Evolutionary conservation across 768 basidiomycete species (phyloP).

Genomic region (Collybiopsis luxurians): DNA sequence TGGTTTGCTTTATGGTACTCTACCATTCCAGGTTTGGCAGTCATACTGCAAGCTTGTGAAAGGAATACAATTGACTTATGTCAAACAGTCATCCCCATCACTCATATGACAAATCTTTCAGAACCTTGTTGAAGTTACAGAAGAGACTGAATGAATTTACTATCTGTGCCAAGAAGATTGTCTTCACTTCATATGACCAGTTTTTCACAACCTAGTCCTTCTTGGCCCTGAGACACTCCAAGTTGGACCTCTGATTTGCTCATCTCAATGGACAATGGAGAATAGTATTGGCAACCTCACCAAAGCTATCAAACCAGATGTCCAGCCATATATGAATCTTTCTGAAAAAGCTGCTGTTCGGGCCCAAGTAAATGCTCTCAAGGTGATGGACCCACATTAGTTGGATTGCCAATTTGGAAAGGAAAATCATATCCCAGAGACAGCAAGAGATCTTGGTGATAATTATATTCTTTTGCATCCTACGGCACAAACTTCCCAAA

Average conservation of each 20-base stretch:
- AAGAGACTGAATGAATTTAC: constrained; percentile 16
- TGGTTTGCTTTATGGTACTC: constrained; percentile 5
- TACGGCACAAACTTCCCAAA: neutral
- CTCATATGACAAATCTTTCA: neutral
- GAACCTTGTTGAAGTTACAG: constrained; percentile 10
- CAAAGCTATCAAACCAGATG: constrained; percentile 4
- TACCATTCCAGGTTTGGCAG: neutral
- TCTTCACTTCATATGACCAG: constrained; percentile 15
- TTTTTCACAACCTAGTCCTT: constrained; percentile 13
- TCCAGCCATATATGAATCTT: constrained; percentile 12
- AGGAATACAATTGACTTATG: constrained; percentile 18
- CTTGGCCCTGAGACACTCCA: constrained; percentile 4
- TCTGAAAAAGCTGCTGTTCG: constrained; percentile 8
- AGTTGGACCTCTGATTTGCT: constrained; percentile 12
- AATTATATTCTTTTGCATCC: constrained; percentile 13
- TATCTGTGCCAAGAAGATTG: constrained; percentile 5
- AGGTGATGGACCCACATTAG: constrained; percentile 21
- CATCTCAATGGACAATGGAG: constrained; percentile 19
- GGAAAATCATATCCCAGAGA: constrained; percentile 4
- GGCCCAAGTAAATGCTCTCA: constrained; percentile 12
- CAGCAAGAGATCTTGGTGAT: constrained; percentile 10
- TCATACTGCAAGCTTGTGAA: constrained; percentile 10
- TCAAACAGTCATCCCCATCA: constrained; percentile 8
- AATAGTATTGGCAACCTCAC: constrained; percentile 10
- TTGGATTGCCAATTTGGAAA: constrained; percentile 23